Percentiles rank a stretch among this genome's conserved stretches.
Evolutionary conservation across 768 basidiomycete genomes (phyloP).

Genomic region (Boletus speciosus): DNA sequence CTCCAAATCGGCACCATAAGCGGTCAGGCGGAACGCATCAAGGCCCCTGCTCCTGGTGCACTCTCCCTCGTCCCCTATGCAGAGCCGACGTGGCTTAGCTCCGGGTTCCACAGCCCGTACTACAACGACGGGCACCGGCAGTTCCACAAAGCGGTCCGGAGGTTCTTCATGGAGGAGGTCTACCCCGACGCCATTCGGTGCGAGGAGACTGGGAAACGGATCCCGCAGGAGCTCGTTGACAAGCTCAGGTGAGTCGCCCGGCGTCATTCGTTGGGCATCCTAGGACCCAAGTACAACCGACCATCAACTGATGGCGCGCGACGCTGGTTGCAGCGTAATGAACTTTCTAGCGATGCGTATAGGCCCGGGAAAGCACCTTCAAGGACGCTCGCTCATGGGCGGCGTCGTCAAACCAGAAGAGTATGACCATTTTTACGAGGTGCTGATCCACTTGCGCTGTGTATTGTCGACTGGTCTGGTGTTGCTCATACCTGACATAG

Average conservation of each 20-base stretch:
- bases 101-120: conserved; percentile 71
- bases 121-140: conserved; percentile 68
- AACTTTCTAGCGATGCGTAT: conserved; percentile 65
- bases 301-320: too few species aligned
- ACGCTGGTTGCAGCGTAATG: conserved; percentile 45
- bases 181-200: conserved; percentile 69
- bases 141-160: conserved; percentile 74
- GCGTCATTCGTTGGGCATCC: too few species aligned
- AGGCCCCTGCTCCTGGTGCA: conserved; percentile 54
- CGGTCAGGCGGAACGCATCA: conserved; percentile 56
- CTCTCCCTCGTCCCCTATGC: conserved; percentile 78
- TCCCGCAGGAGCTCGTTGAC: conserved; percentile 81
- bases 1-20: conserved; percentile 62
- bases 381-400: conserved; percentile 74
- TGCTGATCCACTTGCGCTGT: conserved; percentile 22
- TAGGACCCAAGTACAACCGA: neutral
- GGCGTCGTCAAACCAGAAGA: conserved; percentile 81
- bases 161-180: conserved; percentile 74
- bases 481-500: conserved; percentile 34
- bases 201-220: conserved; percentile 85
- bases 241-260: conserved; percentile 63
- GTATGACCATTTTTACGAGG: conserved; percentile 95
- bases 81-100: conserved; percentile 77
- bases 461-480: neutral
- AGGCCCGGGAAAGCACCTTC: conserved; percentile 81